phyloP scores from a whole-genome alignment of 805 yeast genomes.

The Candida cerambycidarum region DNA sequence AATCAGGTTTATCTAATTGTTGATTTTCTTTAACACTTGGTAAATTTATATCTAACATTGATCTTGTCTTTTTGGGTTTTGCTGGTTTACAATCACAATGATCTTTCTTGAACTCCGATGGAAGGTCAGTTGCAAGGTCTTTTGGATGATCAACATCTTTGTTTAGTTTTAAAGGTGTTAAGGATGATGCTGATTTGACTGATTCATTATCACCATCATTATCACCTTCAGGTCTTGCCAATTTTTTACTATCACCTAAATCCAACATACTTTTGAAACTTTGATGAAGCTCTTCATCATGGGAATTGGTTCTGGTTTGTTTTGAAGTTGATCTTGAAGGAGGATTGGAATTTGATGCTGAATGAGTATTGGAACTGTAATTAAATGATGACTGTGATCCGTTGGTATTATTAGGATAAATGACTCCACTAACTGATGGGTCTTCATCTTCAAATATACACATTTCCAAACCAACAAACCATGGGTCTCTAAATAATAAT shows the following conservation, averaged over 20 bases:
- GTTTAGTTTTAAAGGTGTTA: constrained; percentile 8
- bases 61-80: constrained; percentile 18
- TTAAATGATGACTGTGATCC: neutral
- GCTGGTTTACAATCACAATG: constrained; percentile 10
- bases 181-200: constrained; percentile 15
- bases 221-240: neutral
- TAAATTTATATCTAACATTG: constrained; percentile 29
- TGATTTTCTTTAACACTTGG: constrained; percentile 9
- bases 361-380: constrained; percentile 28
- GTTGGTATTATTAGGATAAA: neutral
- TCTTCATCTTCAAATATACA: constrained; percentile 55
- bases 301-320: constrained; percentile 16
- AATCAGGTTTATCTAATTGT: constrained; percentile 1
- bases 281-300: constrained; percentile 9
- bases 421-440: constrained; percentile 36
- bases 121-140: neutral
- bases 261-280: constrained; percentile 39
- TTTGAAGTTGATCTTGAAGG: constrained; percentile 30
- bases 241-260: constrained; percentile 17
- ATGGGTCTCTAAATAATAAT: constrained; percentile 58
- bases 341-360: constrained; percentile 25
- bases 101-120: constrained; percentile 6
- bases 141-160: neutral
- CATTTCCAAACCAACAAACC: constrained; percentile 59
- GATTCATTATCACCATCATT: constrained; percentile 10